Percentiles rank a stretch among this genome's conserved stretches.
Evolutionary conservation across 1,284 basidiomycete species (phyloP).

Genomic region (Mycosarcoma maydis): DNA sequence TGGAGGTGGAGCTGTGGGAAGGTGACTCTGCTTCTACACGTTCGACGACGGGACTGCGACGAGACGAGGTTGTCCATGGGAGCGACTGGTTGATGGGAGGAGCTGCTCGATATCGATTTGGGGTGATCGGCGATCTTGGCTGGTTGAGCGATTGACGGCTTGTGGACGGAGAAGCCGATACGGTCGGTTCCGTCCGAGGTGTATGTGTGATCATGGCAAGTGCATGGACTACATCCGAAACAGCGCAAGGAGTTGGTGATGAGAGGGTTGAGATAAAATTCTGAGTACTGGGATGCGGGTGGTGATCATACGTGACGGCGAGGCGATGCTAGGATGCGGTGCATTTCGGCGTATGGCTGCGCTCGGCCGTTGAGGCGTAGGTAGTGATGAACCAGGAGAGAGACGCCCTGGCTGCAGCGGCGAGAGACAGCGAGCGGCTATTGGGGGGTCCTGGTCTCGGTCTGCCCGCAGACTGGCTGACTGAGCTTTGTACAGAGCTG

Average conservation of each 20-base stretch:
- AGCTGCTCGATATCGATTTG: slow-evolving; percentile 23
- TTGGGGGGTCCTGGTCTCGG: neutral
- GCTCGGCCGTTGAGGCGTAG: no score
- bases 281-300: neutral
- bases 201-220: slow-evolving; percentile 29
- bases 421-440: no score
- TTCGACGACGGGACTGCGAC: slow-evolving; percentile 17
- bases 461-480: neutral
- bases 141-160: slow-evolving; percentile 10
- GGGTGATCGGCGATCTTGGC: slow-evolving; percentile 19
- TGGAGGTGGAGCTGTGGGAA: slow-evolving; percentile 26
- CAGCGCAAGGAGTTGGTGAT: no score
- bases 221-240: neutral
- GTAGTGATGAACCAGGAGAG: no score
- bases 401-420: no score
- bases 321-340: neutral
- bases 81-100: slow-evolving; percentile 12
- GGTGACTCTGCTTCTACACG: slow-evolving; percentile 6
- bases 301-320: neutral
- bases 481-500: neutral
- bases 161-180: slow-evolving; percentile 13
- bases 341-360: no score
- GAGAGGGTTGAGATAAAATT: no score
- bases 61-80: slow-evolving; percentile 16
- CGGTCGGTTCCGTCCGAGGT: slow-evolving; percentile 6